These are phyloP conservation scores for Trichosporon sp. DNA, from an alignment of 1,284 basidiomycete genomes.

Conservation along the genomic window DNA sequence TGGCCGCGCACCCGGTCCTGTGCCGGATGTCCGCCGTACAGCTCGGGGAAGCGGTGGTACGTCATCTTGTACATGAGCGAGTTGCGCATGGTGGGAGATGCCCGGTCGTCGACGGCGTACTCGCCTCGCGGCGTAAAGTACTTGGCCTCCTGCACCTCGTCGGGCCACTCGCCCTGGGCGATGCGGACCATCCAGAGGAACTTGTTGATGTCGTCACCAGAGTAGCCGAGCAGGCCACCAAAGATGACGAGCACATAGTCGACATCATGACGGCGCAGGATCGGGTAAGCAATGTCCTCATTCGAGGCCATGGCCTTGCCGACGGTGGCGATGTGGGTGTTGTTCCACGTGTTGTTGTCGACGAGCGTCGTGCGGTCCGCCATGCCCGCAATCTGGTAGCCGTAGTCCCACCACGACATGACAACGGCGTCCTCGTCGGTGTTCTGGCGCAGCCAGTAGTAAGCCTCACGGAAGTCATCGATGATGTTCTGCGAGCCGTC, in stretches of 20 bases:
- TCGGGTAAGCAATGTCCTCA: constrained; percentile 96
- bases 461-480: constrained; percentile 99
- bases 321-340: constrained; percentile 96
- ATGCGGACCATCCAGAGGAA: constrained; percentile 99
- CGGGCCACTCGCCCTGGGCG: constrained; percentile 97
- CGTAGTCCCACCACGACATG: constrained; percentile 99
- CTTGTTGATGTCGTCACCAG: constrained; percentile 99
- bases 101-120: constrained; percentile 87
- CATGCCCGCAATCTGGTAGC: constrained; percentile 99
- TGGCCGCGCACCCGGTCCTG: constrained; percentile 83
- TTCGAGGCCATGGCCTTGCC: constrained; percentile 94
- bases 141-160: constrained; percentile 91
- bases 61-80: constrained; percentile 99
- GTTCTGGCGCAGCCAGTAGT: constrained; percentile 98
- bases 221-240: constrained; percentile 93
- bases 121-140: constrained; percentile 95
- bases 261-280: constrained; percentile 95
- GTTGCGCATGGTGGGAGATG: constrained; percentile 88
- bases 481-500: constrained; percentile 95
- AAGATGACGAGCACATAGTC: constrained; percentile 98
- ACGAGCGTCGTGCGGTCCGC: constrained; percentile 82
- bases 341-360: constrained; percentile 99
- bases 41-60: constrained; percentile 85
- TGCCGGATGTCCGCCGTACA: constrained; percentile 75
- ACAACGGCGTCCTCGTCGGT: constrained; percentile 88